Evolutionary conservation across 495 filamentous ascomycete species (phyloP), one percentile per base, ranked within the genome.

Genomic region (Penicillium lagena): DNA sequence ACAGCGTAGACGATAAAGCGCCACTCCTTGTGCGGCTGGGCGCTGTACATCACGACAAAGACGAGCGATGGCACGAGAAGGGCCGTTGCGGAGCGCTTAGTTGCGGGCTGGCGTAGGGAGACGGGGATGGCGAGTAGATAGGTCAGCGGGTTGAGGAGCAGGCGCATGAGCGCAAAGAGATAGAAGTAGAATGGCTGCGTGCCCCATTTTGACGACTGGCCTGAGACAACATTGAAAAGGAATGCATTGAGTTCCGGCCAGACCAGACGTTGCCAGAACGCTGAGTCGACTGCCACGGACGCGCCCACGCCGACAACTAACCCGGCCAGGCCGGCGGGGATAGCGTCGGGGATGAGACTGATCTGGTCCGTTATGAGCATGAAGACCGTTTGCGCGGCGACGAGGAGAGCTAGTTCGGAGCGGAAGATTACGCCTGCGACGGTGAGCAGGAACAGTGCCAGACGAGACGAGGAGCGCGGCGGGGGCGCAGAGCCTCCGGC

Each of bases 201-300:
- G 17, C 94, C 94, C 93, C 93, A 97, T 44, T 83, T 83, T 10
- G 82, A 81, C 0, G 88, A 80, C 49, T 87, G 75, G 10, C 67
- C 69, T 14, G 62, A 51, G 31, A 97, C 60, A 22, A 89, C 86
- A 64, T 99, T 99, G 76, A 83, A 99, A 55, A 83, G 82, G 74
- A 99, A 97, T 6, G 81, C 89, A 43, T 78, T 78, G 35, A 94
- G 76, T 57, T 99, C 93, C 1, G 93, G 90, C 94, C 94, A 99
- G 12, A 95, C 59, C 31, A 65, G 71, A 12, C 63, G 57, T 47
- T 89, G 88, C 94, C 91, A 99, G 70, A 97, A 95, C 65, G 85
- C 87, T 12, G 85, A 87, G 71, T 99, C 93, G 36, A 95, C 63
- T 6, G 80, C 65, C 17, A 96, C 66, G 2, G 89, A 89, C 27